Percentiles rank a stretch among this genome's conserved stretches.
phyloP scores from a whole-genome alignment of 2,329 filamentous ascomycete genomes.

The Aspergillus fumigatus region DNA sequence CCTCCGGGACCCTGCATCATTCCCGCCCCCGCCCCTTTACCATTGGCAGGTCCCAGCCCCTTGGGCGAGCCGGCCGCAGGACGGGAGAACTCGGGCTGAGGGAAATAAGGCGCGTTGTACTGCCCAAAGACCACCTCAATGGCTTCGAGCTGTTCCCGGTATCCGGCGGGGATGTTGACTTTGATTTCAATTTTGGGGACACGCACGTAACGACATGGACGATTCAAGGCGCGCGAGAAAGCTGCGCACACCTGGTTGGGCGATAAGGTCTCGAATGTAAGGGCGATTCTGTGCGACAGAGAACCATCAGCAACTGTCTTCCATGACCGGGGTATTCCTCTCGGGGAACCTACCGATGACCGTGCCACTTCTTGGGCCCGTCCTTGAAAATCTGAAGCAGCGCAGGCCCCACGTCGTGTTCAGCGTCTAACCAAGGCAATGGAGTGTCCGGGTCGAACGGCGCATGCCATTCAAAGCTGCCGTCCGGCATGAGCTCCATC shows the following conservation, averaged over 20 bases:
- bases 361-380: constrained; percentile 77
- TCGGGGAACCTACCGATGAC: constrained; percentile 53
- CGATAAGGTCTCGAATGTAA: constrained; percentile 85
- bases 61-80: constrained; percentile 36
- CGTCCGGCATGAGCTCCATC: constrained; percentile 81
- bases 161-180: constrained; percentile 81
- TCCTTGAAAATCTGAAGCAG: constrained; percentile 95
- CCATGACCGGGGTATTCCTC: neutral
- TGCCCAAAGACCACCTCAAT: constrained; percentile 58
- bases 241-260: constrained; percentile 75
- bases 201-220: constrained; percentile 72
- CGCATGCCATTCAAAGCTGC: constrained; percentile 86
- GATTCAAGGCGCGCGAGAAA: constrained; percentile 72
- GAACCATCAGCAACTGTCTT: constrained; percentile 9
- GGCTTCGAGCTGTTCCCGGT: constrained; percentile 76
- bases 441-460: constrained; percentile 88
- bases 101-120: constrained; percentile 59
- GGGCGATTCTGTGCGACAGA: constrained; percentile 59
- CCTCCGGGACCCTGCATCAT: constrained; percentile 50
- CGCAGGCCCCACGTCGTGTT: constrained; percentile 91
- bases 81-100: constrained; percentile 52
- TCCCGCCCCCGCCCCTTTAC: constrained; percentile 43
- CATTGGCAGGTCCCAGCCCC: constrained; percentile 33
- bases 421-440: constrained; percentile 91
- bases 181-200: constrained; percentile 72